phyloP scores from a whole-genome alignment of 805 yeast genomes.

The Torulaspora maleeae region DNA sequence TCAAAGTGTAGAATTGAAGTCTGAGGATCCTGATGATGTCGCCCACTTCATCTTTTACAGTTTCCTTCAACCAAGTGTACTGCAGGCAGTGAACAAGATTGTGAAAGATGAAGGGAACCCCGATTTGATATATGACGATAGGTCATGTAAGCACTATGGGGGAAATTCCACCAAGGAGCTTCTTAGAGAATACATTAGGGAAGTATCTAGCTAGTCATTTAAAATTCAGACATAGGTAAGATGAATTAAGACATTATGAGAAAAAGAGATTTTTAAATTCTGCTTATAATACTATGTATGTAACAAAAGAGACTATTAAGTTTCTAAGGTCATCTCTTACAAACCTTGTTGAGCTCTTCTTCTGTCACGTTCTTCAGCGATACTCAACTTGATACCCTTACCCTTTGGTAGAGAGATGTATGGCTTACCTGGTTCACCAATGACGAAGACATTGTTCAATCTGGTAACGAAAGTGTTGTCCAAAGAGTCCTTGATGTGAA shows the following conservation, averaged over 20 bases:
- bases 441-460: constrained; percentile 85
- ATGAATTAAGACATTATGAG: constrained; percentile 4
- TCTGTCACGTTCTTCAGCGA: constrained; percentile 97
- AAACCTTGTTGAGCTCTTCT: constrained; percentile 80
- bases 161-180: constrained; percentile 43
- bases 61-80: constrained; percentile 55
- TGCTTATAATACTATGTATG: constrained; percentile 20
- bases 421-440: constrained; percentile 95
- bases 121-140: constrained; percentile 27
- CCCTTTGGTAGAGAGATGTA: constrained; percentile 96
- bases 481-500: constrained; percentile 90
- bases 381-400: constrained; percentile 94
- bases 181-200: constrained; percentile 39
- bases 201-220: constrained; percentile 2
- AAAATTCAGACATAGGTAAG: neutral
- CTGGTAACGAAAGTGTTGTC: constrained; percentile 96
- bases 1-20: constrained; percentile 36
- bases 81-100: constrained; percentile 40
- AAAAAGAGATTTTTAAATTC: constrained; percentile 16
- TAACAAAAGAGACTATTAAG: constrained; percentile 14
- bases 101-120: constrained; percentile 17
- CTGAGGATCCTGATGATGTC: constrained; percentile 25
- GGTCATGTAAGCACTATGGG: constrained; percentile 39
- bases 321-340: constrained; percentile 30
- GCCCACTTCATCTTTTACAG: constrained; percentile 77